Evolutionary conservation across 2,329 filamentous ascomycete species (phyloP), one percentile per base, ranked within the genome.

Genomic region (Colletotrichum sp.): DNA sequence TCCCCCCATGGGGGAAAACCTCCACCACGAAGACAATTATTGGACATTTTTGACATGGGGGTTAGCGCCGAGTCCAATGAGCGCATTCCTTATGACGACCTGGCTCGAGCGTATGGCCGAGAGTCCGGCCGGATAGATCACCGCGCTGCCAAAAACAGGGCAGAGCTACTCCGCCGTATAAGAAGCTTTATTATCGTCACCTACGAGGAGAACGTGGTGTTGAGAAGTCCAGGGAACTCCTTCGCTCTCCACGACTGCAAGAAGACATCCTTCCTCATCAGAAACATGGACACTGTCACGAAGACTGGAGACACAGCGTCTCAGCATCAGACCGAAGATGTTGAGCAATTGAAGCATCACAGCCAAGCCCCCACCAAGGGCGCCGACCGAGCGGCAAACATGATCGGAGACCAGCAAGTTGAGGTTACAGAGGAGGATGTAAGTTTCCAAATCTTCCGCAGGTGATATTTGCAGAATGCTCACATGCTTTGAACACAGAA

Each of bases 371-470:
- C 24, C n/a, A 59, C 44, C 64, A 72, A 21, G 36, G 76, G 69
- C 15, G 65, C 64, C 21, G 76, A 77, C 36, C 44, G 73, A 12
- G 76, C 76, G 16, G 76, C 76, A n/a, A 68, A 76, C 52, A 65
- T 77, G 10, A 77, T 77, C 9, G 72, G 76, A 5, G 69, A 76
- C 44, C 76, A 77, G 60, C 76, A 77, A 49, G 69, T 39, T 24
- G 68, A 67, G 13, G 65, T 86, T 67, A 84, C 83, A 2, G 85
- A 85, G 60, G 84, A 85, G 76, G 84, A 86, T 76, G 81, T 83
- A 70, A 15, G 78, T 52, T 24, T 26, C 5, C 15, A 18, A 44
- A 28, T 21, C 34, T 28, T 18, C 16, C 24, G 1, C 59, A 24
- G 21, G 16, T 39, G 18, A 68, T 30, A 26, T 64, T 10, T 18